phyloP scores from a whole-genome alignment of 2,329 filamentous ascomycete genomes.

The Fusarium sp. region DNA sequence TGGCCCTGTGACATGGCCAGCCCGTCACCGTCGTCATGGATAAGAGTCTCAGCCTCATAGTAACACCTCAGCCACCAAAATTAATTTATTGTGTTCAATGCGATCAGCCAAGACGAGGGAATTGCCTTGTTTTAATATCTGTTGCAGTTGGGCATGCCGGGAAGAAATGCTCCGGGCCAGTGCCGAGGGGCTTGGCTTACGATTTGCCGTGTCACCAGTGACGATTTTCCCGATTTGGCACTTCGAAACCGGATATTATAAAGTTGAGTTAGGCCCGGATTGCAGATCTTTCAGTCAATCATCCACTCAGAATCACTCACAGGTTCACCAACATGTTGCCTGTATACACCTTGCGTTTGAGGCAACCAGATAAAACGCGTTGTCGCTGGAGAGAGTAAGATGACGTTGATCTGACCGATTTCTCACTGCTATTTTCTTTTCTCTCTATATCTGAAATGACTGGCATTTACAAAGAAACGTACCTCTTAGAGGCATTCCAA shows the following conservation, averaged over 20 bases:
- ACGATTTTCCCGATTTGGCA: not conserved
- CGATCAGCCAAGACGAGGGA: not conserved
- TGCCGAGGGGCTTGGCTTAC: not conserved
- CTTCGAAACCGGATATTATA: not conserved
- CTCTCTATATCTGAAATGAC: not conserved
- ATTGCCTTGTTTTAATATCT: not conserved
- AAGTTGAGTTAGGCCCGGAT: not conserved
- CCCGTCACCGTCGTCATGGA: not conserved
- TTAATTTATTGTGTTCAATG: not conserved
- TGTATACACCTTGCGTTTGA: not conserved
- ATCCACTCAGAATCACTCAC: not conserved
- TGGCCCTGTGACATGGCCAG: not conserved
- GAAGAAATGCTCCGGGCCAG: not conserved
- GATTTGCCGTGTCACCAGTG: not conserved
- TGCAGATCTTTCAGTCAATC: not conserved
- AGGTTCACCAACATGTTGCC: not conserved
- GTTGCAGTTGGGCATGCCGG: not conserved
- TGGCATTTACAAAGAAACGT: too few relatives aligned
- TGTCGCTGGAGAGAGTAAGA: not conserved
- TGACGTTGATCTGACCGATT: not conserved
- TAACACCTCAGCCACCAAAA: too few relatives aligned
- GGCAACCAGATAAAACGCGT: not conserved
- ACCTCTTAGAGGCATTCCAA: not conserved
- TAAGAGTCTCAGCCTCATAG: not conserved
- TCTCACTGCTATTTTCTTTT: accelerated